Conservation (phyloP, 371 early-diverging fungal genomes). For the Rhizopus delemar region DNA sequence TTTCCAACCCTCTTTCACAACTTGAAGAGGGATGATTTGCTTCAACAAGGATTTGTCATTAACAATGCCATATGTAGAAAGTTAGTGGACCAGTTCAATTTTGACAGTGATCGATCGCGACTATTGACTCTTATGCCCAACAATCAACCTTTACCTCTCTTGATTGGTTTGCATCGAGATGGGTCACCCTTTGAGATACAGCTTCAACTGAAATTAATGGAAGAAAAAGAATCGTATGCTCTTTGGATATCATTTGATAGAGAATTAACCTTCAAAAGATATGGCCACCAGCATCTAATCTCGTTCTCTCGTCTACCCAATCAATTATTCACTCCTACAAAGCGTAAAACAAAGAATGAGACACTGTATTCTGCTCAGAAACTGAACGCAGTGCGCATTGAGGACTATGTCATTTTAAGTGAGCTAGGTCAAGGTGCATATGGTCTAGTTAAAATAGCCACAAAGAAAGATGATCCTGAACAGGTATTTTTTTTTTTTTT, state of each 20-base stretch:
- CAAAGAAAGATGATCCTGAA: constrained; percentile 45
- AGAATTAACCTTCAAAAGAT: constrained; percentile 52
- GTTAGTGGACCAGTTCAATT: constrained; percentile 15
- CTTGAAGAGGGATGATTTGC: constrained; percentile 35
- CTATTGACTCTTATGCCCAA: constrained; percentile 36
- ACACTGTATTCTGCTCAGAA: constrained; percentile 51
- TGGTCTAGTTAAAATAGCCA: constrained; percentile 67
- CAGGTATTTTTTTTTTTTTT: constrained; percentile 30
- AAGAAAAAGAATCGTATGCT: constrained; percentile 58
- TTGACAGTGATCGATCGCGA: constrained; percentile 8
- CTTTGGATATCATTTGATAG: constrained; percentile 74
- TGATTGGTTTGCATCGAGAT: constrained; percentile 68
- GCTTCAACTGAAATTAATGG: constrained; percentile 63
- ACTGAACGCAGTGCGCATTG: constrained; percentile 40
- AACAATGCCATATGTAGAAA: constrained; percentile 40
- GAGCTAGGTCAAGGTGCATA: constrained; percentile 75
- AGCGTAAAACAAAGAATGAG: neutral
- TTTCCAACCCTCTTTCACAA: constrained; percentile 54
- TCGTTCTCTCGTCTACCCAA: constrained; percentile 4
- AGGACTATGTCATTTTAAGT: constrained; percentile 64
- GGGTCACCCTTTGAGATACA: constrained; percentile 63
- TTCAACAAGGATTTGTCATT: constrained; percentile 44
- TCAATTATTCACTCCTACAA: neutral
- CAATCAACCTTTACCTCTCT: constrained; percentile 47
- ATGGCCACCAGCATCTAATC: constrained; percentile 33